A percentile compares a stretch with the other conserved stretches of the same genome.
phyloP scores from a whole-genome alignment of 768 basidiomycete species.

The Phaffia australis region DNA sequence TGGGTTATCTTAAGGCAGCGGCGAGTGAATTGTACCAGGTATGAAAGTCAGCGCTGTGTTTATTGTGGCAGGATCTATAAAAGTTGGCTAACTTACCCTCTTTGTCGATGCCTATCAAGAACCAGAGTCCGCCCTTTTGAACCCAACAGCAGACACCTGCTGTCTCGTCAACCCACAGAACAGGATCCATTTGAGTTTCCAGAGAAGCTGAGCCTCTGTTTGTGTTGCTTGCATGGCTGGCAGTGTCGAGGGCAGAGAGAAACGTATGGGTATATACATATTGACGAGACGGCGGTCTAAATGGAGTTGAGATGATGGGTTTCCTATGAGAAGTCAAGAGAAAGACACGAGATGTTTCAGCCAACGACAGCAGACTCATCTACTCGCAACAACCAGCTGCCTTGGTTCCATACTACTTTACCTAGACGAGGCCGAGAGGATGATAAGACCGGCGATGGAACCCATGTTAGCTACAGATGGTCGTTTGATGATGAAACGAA shows the following conservation, averaged over 20 bases:
- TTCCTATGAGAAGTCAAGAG: constrained; percentile 9
- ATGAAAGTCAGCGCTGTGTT: background rate
- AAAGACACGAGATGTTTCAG: background rate
- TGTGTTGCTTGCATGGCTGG: background rate
- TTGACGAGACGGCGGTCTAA: constrained; percentile 20
- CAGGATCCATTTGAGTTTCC: constrained; percentile 55
- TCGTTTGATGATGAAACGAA: no score
- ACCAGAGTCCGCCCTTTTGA: constrained; percentile 58
- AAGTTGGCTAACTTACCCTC: constrained; percentile 54
- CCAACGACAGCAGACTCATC: background rate
- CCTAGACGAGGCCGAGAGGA: constrained; percentile 12
- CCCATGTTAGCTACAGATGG: no score
- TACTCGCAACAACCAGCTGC: no score
- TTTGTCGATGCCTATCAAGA: constrained; percentile 70
- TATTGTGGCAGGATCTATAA: background rate
- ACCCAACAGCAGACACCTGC: constrained; percentile 66
- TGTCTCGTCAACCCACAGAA: constrained; percentile 50
- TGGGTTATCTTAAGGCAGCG: constrained; percentile 57
- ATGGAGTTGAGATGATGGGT: constrained; percentile 23
- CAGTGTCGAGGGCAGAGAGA: background rate
- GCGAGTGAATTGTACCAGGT: no score
- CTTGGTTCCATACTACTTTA: background rate
- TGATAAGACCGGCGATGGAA: constrained; percentile 19
- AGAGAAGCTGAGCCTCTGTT: background rate
- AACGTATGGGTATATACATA: constrained; percentile 23